A percentile compares a stretch with the other conserved stretches of the same genome.
These are phyloP conservation scores for Gentiana macrophylla DNA, from an alignment of 257 asterid genomes.

Conservation along the genomic window DNA sequence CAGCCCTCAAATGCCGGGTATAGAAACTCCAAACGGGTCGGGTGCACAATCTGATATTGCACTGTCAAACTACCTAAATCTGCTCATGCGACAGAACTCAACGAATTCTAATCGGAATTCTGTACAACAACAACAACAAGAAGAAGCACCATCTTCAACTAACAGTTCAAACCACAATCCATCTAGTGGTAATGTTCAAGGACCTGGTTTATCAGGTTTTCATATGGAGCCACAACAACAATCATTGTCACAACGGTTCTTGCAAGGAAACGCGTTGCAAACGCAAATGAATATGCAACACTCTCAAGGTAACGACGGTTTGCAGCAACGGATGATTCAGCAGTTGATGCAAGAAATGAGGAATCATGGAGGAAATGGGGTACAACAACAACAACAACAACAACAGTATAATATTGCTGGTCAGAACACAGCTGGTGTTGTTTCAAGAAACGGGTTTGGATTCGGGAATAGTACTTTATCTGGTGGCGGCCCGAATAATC, in stretches of 20 bases:
- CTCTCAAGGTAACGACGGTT: conserved; percentile 42
- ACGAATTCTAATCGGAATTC: conserved; percentile 41
- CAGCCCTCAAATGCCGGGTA: conserved; percentile 43
- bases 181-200: conserved; percentile 29
- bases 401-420: conserved; percentile 9
- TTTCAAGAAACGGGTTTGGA: conserved; percentile 29
- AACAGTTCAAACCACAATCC: conserved; percentile 31
- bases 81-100: conserved; percentile 76
- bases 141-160: conserved; percentile 49
- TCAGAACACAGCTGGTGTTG: conserved; percentile 33
- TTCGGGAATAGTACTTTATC: conserved; percentile 27
- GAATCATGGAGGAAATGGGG: conserved; percentile 14
- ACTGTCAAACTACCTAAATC: conserved; percentile 57
- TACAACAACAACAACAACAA: not conserved
- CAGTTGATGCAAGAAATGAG: conserved; percentile 58
- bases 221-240: conserved; percentile 22
- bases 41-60: conserved; percentile 59
- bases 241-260: conserved; percentile 22
- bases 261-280: conserved; percentile 23
- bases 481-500: conserved; percentile 20
- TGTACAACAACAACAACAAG: conserved; percentile 15
- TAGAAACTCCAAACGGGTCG: conserved; percentile 54
- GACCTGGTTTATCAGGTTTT: conserved; percentile 23
- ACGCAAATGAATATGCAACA: conserved; percentile 36
- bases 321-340: conserved; percentile 74